Conservation (phyloP, 2,329 filamentous ascomycete genomes). For the Hypoxylon sp. region DNA sequence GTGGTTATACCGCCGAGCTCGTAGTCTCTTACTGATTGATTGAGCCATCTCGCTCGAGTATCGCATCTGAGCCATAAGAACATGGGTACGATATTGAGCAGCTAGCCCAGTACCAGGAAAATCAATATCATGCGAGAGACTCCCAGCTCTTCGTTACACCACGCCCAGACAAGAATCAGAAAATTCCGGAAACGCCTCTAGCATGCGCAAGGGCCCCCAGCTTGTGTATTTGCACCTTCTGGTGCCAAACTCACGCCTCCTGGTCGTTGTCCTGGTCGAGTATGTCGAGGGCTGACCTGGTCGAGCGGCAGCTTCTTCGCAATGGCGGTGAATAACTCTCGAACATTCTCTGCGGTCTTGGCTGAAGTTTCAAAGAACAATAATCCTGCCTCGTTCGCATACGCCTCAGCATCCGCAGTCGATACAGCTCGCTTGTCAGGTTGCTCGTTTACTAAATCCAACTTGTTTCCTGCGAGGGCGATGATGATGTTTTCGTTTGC, state of each 20-base stretch:
- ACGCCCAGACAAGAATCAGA: conserved; percentile 38
- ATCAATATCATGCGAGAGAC: conserved; percentile 34
- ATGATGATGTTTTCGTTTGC: conserved; percentile 99
- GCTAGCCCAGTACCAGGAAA: conserved; percentile 26
- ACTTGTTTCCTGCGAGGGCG: conserved; percentile 96
- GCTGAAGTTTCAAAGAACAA: conserved; percentile 99
- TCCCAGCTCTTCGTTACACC: conserved; percentile 35
- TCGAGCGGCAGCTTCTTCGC: conserved; percentile 98
- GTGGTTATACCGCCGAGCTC: neutral
- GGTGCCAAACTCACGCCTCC: conserved; percentile 68
- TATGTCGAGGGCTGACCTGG: conserved; percentile 91
- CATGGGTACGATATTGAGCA: conserved; percentile 22
- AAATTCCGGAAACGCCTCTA: conserved; percentile 56
- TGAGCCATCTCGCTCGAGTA: conserved; percentile 6
- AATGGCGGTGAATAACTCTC: conserved; percentile 96
- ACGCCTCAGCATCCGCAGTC: conserved; percentile 92
- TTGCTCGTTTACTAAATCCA: conserved; percentile 93
- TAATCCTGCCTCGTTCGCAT: conserved; percentile 91
- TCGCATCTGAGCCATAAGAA: conserved; percentile 30
- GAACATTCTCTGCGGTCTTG: conserved; percentile 96
- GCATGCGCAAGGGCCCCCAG: conserved; percentile 70
- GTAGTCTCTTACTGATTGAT: conserved; percentile 13
- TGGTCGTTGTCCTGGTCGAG: conserved; percentile 75
- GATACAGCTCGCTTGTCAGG: conserved; percentile 95
- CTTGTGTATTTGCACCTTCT: conserved; percentile 71